Percentiles rank a stretch among this genome's conserved stretches.
phyloP scores from a whole-genome alignment of 768 basidiomycete species.

The Austroboletus festivus region DNA sequence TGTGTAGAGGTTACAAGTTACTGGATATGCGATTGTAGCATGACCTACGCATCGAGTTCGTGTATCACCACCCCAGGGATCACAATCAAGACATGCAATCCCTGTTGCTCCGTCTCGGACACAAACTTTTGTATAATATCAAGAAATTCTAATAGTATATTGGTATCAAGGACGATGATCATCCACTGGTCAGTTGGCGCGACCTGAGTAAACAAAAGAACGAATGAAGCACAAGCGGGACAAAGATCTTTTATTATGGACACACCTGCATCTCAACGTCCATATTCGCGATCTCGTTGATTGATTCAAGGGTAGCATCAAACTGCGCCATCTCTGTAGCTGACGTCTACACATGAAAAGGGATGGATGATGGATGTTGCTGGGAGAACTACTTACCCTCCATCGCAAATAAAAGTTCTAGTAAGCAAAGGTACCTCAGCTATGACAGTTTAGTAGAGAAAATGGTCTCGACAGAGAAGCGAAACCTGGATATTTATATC shows the following conservation, averaged over 20 bases:
- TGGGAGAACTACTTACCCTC: constrained; percentile 8
- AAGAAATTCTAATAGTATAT: constrained; percentile 68
- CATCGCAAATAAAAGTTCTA: not conserved
- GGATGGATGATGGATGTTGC: not conserved
- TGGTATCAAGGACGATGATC: constrained; percentile 73
- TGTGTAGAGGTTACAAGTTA: not conserved
- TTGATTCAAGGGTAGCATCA: constrained; percentile 45
- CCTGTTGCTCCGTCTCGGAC: constrained; percentile 50
- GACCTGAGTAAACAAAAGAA: constrained; percentile 28
- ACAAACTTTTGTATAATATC: constrained; percentile 64
- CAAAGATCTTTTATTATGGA: not conserved
- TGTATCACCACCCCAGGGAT: constrained; percentile 73
- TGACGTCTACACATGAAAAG: no score
- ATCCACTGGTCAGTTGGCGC: constrained; percentile 40
- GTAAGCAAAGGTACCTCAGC: no score
- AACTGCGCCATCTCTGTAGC: constrained; percentile 14
- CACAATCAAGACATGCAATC: constrained; percentile 55
- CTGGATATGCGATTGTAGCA: not conserved
- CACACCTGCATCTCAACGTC: constrained; percentile 76
- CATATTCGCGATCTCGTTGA: constrained; percentile 55
- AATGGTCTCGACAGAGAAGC: no score
- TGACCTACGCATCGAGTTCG: constrained; percentile 69
- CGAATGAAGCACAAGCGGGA: not conserved
- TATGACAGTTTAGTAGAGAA: no score
- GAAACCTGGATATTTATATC: no score